Evolutionary conservation across 371 early-diverging fungal genomes (phyloP).

Genomic region (Choanephora cucurbitarum): DNA sequence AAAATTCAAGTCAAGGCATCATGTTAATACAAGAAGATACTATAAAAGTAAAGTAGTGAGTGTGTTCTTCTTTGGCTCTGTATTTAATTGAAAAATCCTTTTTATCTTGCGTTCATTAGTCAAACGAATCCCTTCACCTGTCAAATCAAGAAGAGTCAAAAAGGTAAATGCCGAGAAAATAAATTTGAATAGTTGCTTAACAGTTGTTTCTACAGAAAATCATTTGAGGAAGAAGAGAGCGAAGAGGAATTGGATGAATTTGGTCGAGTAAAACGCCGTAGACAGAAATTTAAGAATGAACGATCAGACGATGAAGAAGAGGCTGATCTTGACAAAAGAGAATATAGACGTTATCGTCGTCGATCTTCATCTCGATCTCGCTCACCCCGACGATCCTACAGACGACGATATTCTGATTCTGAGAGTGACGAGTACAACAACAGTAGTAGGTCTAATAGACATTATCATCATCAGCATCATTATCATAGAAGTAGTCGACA

Average conservation of each 20-base stretch:
- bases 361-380: slow-evolving; percentile 33
- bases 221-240: slow-evolving; percentile 17
- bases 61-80: too few species aligned
- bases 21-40: neutral
- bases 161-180: too few species aligned
- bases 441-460: slow-evolving; percentile 19
- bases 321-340: slow-evolving; percentile 43
- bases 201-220: too few species aligned
- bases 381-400: slow-evolving; percentile 23
- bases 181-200: too few species aligned
- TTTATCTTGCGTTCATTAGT: too few species aligned
- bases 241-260: slow-evolving; percentile 53
- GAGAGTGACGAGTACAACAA: slow-evolving; percentile 28
- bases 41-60: neutral
- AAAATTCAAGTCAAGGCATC: neutral
- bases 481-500: slow-evolving; percentile 9
- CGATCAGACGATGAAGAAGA: slow-evolving; percentile 63
- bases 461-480: slow-evolving; percentile 9
- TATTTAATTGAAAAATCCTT: too few species aligned
- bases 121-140: too few species aligned
- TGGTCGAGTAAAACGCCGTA: slow-evolving; percentile 49
- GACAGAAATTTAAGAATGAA: slow-evolving; percentile 40
- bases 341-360: slow-evolving; percentile 21
- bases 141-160: too few species aligned
- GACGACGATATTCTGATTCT: slow-evolving; percentile 30